phyloP scores from a whole-genome alignment of 305 asterid species.

The Coffea humblotiana region DNA sequence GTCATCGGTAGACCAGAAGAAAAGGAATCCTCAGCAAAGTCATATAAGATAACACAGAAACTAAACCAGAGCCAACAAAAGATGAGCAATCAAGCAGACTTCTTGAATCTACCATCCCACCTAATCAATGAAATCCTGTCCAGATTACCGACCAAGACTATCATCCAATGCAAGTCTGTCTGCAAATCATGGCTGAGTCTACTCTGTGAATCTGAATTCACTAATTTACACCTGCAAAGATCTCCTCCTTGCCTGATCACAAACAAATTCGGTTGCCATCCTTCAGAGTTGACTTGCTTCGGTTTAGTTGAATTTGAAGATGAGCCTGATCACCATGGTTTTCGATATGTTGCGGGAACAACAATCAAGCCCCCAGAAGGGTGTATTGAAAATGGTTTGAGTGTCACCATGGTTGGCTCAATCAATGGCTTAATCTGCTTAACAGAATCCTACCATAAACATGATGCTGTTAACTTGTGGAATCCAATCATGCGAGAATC shows the following conservation, averaged over 20 bases:
- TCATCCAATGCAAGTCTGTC: slow-evolving; percentile 39
- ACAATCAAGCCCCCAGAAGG: slow-evolving; percentile 28
- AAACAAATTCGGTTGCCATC: slow-evolving; percentile 21
- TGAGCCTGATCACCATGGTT: slow-evolving; percentile 16
- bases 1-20: too few species aligned
- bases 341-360: slow-evolving; percentile 19
- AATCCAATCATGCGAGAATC: slow-evolving; percentile 35
- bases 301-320: slow-evolving; percentile 40
- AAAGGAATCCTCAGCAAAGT: not conserved
- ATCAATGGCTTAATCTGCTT: slow-evolving; percentile 49
- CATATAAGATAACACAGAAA: not conserved
- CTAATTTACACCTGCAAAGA: slow-evolving; percentile 27
- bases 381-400: slow-evolving; percentile 25
- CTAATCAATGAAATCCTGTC: slow-evolving; percentile 41
- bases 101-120: slow-evolving; percentile 39
- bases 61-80: not conserved
- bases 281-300: slow-evolving; percentile 14
- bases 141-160: slow-evolving; percentile 40
- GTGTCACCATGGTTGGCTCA: slow-evolving; percentile 37
- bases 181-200: slow-evolving; percentile 45
- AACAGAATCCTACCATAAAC: slow-evolving; percentile 26
- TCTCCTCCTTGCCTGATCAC: slow-evolving; percentile 37
- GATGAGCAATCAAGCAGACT: not conserved
- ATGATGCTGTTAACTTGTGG: slow-evolving; percentile 42
- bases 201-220: slow-evolving; percentile 29